Conservation (phyloP, 1,284 basidiomycete genomes). For the Pascua guehoae region DNA sequence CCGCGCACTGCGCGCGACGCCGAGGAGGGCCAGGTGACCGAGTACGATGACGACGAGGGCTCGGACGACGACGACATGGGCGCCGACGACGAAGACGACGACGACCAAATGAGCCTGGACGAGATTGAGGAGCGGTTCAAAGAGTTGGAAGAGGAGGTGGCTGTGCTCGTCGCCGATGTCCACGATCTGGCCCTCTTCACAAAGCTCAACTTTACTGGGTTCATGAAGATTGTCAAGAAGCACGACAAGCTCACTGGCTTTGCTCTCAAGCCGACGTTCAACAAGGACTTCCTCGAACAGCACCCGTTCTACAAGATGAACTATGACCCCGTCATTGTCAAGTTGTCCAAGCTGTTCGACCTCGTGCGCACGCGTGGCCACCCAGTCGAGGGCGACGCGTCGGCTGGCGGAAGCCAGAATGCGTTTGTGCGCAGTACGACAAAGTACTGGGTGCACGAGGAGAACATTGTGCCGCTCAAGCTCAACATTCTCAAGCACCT, state of each 20-base stretch:
- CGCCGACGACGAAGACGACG: constrained; percentile 54
- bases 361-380: constrained; percentile 93
- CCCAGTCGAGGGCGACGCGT: constrained; percentile 87
- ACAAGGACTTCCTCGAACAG: constrained; percentile 88
- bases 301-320: constrained; percentile 78
- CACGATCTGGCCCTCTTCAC: constrained; percentile 94
- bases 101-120: constrained; percentile 58
- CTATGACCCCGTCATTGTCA: constrained; percentile 84
- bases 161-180: constrained; percentile 93
- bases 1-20: constrained; percentile 30
- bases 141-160: constrained; percentile 89
- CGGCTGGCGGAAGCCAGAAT: constrained; percentile 90
- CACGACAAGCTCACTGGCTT: constrained; percentile 61
- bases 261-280: constrained; percentile 58
- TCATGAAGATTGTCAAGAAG: constrained; percentile 99
- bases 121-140: constrained; percentile 85
- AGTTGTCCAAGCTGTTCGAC: constrained; percentile 92
- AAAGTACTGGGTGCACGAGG: constrained; percentile 98
- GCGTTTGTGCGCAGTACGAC: constrained; percentile 97
- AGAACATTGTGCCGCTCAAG: constrained; percentile 94
- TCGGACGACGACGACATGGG: constrained; percentile 56
- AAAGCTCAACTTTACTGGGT: constrained; percentile 95
- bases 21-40: constrained; percentile 33
- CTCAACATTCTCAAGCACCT: constrained; percentile 89
- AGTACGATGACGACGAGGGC: constrained; percentile 57